Evolutionary conservation across 2,329 filamentous ascomycete species (phyloP).

Genomic region (Fusarium piperis): DNA sequence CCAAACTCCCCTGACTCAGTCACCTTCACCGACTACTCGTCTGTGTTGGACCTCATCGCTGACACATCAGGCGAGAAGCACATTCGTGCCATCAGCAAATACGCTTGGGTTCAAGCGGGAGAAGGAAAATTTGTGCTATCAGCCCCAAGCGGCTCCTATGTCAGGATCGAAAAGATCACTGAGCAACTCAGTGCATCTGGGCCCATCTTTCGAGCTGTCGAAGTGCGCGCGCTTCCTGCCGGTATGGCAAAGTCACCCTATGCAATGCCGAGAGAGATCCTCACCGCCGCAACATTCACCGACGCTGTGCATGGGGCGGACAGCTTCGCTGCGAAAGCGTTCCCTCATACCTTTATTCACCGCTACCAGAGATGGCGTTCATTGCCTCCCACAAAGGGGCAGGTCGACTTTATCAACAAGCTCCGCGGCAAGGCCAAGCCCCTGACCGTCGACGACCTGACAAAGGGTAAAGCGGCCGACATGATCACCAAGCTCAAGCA

Average conservation of each 20-base stretch:
- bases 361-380: constrained; percentile 76
- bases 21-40: constrained; percentile 90
- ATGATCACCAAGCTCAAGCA: constrained; percentile 94
- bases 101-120: constrained; percentile 86
- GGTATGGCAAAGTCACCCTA: constrained; percentile 66
- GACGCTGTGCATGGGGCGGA: constrained; percentile 88
- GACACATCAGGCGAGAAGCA: constrained; percentile 83
- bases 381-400: constrained; percentile 68
- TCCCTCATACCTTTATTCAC: constrained; percentile 73
- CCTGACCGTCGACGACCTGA: constrained; percentile 67
- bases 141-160: constrained; percentile 69
- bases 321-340: constrained; percentile 76
- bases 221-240: constrained; percentile 58
- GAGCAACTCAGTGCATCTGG: constrained; percentile 35
- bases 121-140: constrained; percentile 76
- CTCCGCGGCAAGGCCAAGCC: constrained; percentile 63
- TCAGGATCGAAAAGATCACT: constrained; percentile 60
- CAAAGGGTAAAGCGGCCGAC: constrained; percentile 83
- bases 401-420: constrained; percentile 77
- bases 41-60: constrained; percentile 87
- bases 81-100: constrained; percentile 77
- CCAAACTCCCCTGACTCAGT: constrained; percentile 56
- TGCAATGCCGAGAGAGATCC: constrained; percentile 74
- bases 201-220: constrained; percentile 55
- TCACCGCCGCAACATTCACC: constrained; percentile 71